phyloP scores from a whole-genome alignment of 495 filamentous ascomycete genomes.

The Penicillium arizonense region DNA sequence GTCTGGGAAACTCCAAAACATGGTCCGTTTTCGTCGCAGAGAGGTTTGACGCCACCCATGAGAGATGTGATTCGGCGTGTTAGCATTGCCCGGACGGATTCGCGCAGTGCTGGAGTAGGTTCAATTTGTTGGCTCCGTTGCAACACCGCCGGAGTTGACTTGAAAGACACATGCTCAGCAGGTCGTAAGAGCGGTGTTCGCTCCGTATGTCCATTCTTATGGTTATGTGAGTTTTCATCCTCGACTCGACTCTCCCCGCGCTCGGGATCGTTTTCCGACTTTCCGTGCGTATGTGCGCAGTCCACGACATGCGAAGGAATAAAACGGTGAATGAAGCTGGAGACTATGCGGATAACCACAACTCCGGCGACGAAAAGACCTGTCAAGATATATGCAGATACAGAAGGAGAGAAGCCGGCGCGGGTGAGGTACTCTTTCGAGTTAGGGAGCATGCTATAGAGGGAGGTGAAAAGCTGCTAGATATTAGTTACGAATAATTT shows the following conservation, averaged over 20 bases:
- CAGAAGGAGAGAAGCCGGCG: slow-evolving; percentile 61
- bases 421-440: slow-evolving; percentile 71
- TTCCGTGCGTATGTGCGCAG: slow-evolving; percentile 77
- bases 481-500: slow-evolving; percentile 5
- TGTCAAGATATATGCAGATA: slow-evolving; percentile 71
- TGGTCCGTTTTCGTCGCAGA: slow-evolving; percentile 71
- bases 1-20: slow-evolving; percentile 85
- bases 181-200: slow-evolving; percentile 43
- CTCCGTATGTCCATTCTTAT: slow-evolving; percentile 34
- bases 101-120: slow-evolving; percentile 17
- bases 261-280: slow-evolving; percentile 34
- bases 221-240: slow-evolving; percentile 16
- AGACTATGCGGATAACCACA: slow-evolving; percentile 77
- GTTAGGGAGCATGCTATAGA: slow-evolving; percentile 92
- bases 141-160: slow-evolving; percentile 26
- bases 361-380: slow-evolving; percentile 79
- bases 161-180: slow-evolving; percentile 9
- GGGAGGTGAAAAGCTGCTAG: slow-evolving; percentile 79
- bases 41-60: slow-evolving; percentile 62
- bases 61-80: slow-evolving; percentile 58
- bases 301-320: slow-evolving; percentile 93
- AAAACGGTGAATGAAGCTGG: slow-evolving; percentile 73
- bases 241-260: slow-evolving; percentile 20
- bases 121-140: slow-evolving; percentile 10
- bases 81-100: slow-evolving; percentile 39